Percentiles rank a stretch among this genome's conserved stretches.
phyloP scores from a whole-genome alignment of 192 early-diverging fungal species.

The Umbelopsis sp. region DNA sequence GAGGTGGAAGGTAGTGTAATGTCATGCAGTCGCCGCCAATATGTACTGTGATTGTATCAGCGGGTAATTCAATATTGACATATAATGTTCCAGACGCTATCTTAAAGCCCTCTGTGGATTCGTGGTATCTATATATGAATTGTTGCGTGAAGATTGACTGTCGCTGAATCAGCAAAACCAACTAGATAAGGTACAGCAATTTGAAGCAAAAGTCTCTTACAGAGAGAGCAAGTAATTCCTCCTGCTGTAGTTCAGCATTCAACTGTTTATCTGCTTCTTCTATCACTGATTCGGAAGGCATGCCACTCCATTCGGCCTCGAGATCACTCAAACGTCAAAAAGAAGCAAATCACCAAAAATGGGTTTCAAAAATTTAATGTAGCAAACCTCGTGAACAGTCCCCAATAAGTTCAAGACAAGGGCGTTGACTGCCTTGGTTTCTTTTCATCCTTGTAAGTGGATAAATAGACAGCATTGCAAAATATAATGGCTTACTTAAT shows the following conservation, averaged over 20 bases:
- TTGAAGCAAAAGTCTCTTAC: not conserved
- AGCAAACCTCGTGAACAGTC: too few relatives aligned
- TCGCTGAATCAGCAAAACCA: too few relatives aligned
- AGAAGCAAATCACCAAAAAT: too few relatives aligned
- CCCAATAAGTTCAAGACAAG: too few relatives aligned
- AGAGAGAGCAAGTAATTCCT: conserved; percentile 1
- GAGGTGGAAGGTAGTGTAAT: conserved; percentile 30
- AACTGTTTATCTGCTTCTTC: not conserved
- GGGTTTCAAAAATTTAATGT: too few relatives aligned
- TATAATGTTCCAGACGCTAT: not conserved
- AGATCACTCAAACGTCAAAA: too few relatives aligned
- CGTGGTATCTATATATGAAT: not conserved
- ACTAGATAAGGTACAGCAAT: not conserved
- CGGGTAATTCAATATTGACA: not conserved
- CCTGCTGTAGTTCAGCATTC: not conserved
- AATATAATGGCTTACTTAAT: too few relatives aligned
- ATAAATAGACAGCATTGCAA: too few relatives aligned
- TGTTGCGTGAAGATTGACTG: not conserved
- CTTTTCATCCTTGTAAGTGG: too few relatives aligned
- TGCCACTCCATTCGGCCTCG: not conserved
- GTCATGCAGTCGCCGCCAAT: not conserved
- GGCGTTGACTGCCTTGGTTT: too few relatives aligned
- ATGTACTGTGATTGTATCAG: not conserved
- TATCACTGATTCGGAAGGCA: not conserved
- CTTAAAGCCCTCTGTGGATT: not conserved